A percentile compares a stretch with the other conserved stretches of the same genome.
phyloP scores from a whole-genome alignment of 2,329 filamentous ascomycete species.

The Graphilbum fragrans region DNA sequence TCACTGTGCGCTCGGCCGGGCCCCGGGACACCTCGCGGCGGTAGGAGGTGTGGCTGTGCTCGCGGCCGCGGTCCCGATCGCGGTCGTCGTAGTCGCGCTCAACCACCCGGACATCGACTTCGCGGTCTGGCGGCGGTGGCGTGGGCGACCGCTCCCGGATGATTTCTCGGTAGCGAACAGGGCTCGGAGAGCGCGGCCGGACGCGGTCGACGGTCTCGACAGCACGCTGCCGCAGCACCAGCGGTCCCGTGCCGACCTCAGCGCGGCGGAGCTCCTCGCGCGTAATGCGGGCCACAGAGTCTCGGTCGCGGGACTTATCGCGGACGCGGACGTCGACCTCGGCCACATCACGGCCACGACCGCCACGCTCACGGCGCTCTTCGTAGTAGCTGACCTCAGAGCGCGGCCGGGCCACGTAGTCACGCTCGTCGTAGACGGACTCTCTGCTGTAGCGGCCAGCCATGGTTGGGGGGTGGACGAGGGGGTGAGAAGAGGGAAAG shows the following conservation, averaged over 20 bases:
- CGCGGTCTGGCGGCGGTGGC: slow-evolving; percentile 20
- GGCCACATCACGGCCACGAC: background rate
- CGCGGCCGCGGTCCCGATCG: slow-evolving; percentile 3
- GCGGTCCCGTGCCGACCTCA: slow-evolving; percentile 36
- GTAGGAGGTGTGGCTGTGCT: slow-evolving; percentile 16
- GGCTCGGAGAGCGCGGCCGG: slow-evolving; percentile 26
- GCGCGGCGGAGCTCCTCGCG: slow-evolving; percentile 28
- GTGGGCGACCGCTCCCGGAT: slow-evolving; percentile 29
- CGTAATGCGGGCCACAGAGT: slow-evolving; percentile 36
- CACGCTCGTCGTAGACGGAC: slow-evolving; percentile 6
- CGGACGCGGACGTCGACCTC: slow-evolving; percentile 18
- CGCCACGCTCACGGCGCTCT: background rate
- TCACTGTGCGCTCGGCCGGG: background rate
- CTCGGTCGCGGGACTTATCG: slow-evolving; percentile 30
- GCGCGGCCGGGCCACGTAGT: slow-evolving; percentile 1
- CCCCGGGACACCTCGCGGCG: slow-evolving; percentile 7
- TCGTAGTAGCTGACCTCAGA: slow-evolving; percentile 2
- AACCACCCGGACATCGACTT: too few species aligned
- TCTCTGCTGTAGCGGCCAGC: slow-evolving; percentile 5
- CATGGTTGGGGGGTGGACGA: slow-evolving; percentile 3
- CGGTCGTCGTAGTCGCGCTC: slow-evolving; percentile 18
- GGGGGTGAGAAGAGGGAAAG: background rate
- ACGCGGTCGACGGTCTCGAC: slow-evolving; percentile 39
- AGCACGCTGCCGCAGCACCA: slow-evolving; percentile 43
- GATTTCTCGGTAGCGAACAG: slow-evolving; percentile 28